Conservation (phyloP, 768 basidiomycete genomes). For the Baorangia bicolor region DNA sequence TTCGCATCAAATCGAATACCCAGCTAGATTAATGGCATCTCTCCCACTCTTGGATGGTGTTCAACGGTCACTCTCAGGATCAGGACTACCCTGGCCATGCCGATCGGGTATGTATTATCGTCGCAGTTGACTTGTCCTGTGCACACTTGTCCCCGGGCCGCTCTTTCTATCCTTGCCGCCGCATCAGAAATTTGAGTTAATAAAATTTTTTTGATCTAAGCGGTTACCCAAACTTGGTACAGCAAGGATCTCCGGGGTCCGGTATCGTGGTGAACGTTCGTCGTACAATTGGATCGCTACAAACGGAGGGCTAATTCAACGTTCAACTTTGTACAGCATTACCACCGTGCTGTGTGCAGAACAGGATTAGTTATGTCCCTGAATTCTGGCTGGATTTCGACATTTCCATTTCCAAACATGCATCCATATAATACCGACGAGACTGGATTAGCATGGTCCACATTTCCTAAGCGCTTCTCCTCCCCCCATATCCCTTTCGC, state of each 20-base stretch:
- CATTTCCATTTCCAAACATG: constrained; percentile 10
- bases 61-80: no score
- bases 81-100: no score
- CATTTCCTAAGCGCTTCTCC: constrained; percentile 2
- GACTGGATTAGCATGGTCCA: background rate
- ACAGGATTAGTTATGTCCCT: constrained; percentile 13
- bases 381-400: constrained; percentile 6
- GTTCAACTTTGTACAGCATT: constrained; percentile 5
- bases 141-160: background rate
- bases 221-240: background rate
- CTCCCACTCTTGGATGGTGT: no score
- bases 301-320: background rate
- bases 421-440: constrained; percentile 10
- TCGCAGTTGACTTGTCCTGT: background rate
- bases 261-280: constrained; percentile 8
- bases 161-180: no score
- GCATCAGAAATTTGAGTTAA: no score
- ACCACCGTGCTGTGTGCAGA: constrained; percentile 17
- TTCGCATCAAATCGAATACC: no score
- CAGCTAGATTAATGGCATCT: no score
- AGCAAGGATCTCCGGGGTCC: constrained; percentile 2
- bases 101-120: no score
- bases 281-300: constrained; percentile 7
- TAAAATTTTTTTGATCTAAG: no score
- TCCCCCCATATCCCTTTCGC: background rate